Evolutionary conservation across 2,329 filamentous ascomycete genomes (phyloP).

Genomic region (Exserohilum rostratum): DNA sequence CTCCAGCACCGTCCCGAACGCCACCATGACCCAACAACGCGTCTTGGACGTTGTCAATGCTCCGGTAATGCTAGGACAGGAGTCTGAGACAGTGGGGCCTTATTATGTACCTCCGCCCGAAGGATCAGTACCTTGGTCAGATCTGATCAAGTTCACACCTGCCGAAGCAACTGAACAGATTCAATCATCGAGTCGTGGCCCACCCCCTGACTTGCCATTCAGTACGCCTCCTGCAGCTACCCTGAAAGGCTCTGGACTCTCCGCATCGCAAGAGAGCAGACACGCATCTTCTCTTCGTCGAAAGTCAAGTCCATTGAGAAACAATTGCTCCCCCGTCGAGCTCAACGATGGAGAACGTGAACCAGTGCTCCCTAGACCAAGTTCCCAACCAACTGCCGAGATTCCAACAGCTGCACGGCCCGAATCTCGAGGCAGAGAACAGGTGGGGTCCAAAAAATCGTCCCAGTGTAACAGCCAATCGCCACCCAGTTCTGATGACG

Average conservation of each 20-base stretch:
- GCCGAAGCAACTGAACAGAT: slow-evolving; percentile 14
- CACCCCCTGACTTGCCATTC: not conserved
- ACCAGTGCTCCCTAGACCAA: not conserved
- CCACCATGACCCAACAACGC: slow-evolving; percentile 49
- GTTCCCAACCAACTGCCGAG: not conserved
- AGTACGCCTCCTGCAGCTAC: not conserved
- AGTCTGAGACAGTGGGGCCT: slow-evolving; percentile 15
- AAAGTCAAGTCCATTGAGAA: slow-evolving; percentile 10
- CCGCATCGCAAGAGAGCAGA: slow-evolving; percentile 13
- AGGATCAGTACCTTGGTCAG: slow-evolving; percentile 47
- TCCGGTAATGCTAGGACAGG: slow-evolving; percentile 33
- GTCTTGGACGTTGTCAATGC: slow-evolving; percentile 45
- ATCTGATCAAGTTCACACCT: slow-evolving; percentile 37
- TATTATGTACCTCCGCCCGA: slow-evolving; percentile 30
- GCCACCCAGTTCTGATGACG: slow-evolving; percentile 29
- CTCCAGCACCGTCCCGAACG: slow-evolving; percentile 53
- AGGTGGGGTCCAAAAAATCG: not conserved
- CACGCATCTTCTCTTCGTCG: slow-evolving; percentile 8
- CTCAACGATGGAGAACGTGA: not conserved
- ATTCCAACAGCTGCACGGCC: not conserved
- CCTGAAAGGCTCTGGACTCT: not conserved
- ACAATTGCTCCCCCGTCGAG: slow-evolving; percentile 1
- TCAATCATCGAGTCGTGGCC: slow-evolving; percentile 14
- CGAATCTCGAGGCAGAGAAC: not conserved
- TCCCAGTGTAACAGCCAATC: slow-evolving; percentile 7